Conservation (phyloP, 202 grass and related monocot genomes). For the Hordeum pubiflorum region DNA sequence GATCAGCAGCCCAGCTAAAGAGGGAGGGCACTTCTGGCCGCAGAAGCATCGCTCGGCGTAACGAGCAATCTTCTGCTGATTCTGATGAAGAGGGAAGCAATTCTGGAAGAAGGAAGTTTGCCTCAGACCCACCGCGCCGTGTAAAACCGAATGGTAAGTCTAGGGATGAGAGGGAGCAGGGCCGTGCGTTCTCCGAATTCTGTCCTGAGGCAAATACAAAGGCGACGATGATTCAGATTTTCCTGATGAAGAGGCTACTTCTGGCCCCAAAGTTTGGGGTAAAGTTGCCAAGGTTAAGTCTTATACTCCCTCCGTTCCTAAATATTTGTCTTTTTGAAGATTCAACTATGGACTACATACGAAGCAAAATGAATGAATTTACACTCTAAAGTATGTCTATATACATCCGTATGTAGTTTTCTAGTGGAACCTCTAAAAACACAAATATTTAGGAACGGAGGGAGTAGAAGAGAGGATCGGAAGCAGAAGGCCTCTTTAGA, state of each 20-base stretch:
- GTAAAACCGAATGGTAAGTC: background rate
- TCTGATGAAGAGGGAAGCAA: background rate
- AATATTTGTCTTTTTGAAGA: too few species aligned
- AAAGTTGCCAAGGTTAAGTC: background rate
- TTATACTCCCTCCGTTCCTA: too few species aligned
- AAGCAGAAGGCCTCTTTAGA: slow-evolving; percentile 33
- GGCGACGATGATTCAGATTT: slow-evolving; percentile 7
- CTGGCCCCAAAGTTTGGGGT: slow-evolving; percentile 34
- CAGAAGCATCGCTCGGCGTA: background rate
- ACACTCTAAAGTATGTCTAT: too few species aligned
- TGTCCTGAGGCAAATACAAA: slow-evolving; percentile 24
- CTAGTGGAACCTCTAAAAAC: too few species aligned
- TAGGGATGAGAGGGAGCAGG: background rate
- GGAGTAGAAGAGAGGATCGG: slow-evolving; percentile 8
- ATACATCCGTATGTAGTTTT: too few species aligned
- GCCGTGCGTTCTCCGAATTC: slow-evolving; percentile 21
- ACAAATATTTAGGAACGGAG: too few species aligned
- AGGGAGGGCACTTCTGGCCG: background rate
- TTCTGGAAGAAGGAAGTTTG: slow-evolving; percentile 19
- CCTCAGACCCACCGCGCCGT: background rate
- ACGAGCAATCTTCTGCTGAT: background rate
- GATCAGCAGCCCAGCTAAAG: slow-evolving; percentile 34
- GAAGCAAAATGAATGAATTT: too few species aligned
- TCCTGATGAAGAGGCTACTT: slow-evolving; percentile 1
- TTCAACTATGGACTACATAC: too few species aligned